These are phyloP conservation scores for Borovskyia barvae DNA, from an alignment of 208 protist species.

Conservation along the genomic window DNA sequence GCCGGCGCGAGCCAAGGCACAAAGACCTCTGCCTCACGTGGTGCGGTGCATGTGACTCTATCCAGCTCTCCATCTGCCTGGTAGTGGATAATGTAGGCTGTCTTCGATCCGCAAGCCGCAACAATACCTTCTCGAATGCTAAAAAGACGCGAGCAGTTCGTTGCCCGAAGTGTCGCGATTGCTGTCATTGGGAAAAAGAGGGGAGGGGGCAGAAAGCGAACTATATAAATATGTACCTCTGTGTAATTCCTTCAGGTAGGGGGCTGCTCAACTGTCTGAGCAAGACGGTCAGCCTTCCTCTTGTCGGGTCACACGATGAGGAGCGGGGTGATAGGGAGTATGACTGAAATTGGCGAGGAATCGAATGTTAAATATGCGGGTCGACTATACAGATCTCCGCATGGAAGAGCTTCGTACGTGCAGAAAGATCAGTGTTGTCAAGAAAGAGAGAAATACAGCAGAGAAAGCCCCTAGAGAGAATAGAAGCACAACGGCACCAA, in stretches of 20 bases:
- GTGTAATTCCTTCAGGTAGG: too few relatives aligned
- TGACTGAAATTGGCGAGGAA: too few relatives aligned
- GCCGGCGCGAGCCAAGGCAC: constrained; percentile 50
- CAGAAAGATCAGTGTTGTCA: background rate
- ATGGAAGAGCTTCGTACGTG: too few relatives aligned
- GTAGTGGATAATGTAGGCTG: constrained; percentile 31
- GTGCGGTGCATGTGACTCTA: constrained; percentile 23
- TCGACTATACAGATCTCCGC: too few relatives aligned
- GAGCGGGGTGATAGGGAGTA: too few relatives aligned
- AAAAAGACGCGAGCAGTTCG: constrained; percentile 42
- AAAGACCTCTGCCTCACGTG: constrained; percentile 23
- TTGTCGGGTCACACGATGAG: too few relatives aligned
- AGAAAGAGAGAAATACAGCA: constrained; percentile 21
- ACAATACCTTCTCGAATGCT: constrained; percentile 27
- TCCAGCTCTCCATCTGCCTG: constrained; percentile 1
- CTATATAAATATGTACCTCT: constrained; percentile 10
- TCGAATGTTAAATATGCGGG: too few relatives aligned
- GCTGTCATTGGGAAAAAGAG: constrained; percentile 13
- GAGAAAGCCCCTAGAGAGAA: constrained; percentile 5
- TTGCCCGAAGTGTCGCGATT: constrained; percentile 43
- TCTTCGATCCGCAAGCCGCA: constrained; percentile 37
- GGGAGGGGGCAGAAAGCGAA: background rate
- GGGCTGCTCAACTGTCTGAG: too few relatives aligned
- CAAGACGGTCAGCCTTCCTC: too few relatives aligned
- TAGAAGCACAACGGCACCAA: constrained; percentile 7